Evolutionary conservation across 768 basidiomycete genomes (phyloP), one percentile per base, ranked within the genome.

Genomic region (Galerina marginata): DNA sequence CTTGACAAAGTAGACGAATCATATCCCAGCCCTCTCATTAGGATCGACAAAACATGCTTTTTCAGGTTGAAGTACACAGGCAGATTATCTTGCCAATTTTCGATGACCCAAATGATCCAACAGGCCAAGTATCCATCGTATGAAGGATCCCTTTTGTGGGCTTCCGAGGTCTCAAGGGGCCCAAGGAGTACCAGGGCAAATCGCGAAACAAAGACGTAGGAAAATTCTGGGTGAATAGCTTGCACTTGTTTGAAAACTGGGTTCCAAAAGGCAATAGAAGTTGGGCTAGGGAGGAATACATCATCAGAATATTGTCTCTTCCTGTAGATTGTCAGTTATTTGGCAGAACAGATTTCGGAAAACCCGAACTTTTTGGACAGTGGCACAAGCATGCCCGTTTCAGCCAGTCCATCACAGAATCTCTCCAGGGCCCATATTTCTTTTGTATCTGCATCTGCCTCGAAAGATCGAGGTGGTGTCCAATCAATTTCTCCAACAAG

Each of bases 371-470:
- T 95, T 76, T 88, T 92, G 1, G 93, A 90, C 2, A 91, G 65
- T 7, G 96, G 95, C 3, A 98, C 89, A 7, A 98, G 76, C 9
- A 79, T 85, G 9, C 94, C 94, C 61, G 82, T 85, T 58, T 86
- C 87, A 50, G 92, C 65, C 11, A 99, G 75, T 0, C 74, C 82
- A 48, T 89, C 85, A 56, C 86, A 88, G 2, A 99, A 73, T 38
- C 75, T 74, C 54, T 92, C 89, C 44, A 92, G 68, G 6, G 89
- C 90, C 83, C 86, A 89, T 49, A 72, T 74, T 69, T 92, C 90
- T 67, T 82, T 85, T 11, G 73, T 61, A 45, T 88, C 87, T 9
- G 75, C 75, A 56, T 79, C 80, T 37, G 12, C 67, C 47, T 1
- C 67, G 58, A 38, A 25, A n/a, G 48, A 45, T 44, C 65, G 70